phyloP scores from a whole-genome alignment of 805 yeast species.

The Lachancea sp. region DNA sequence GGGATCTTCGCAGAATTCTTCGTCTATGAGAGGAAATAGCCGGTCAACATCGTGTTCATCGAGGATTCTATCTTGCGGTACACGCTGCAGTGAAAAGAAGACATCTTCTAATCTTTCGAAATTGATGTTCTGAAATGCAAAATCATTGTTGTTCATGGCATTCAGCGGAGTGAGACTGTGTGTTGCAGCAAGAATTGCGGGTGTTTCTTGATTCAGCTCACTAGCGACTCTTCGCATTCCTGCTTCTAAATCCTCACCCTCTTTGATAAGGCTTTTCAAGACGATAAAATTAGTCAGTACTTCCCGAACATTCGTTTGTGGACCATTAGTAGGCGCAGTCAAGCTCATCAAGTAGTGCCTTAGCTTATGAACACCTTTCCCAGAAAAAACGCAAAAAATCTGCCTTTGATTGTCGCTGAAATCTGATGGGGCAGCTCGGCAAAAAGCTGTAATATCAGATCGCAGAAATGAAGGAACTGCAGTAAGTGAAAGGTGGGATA shows the following conservation, averaged over 20 bases:
- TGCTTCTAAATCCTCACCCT: slow-evolving; percentile 24
- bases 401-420: slow-evolving; percentile 80
- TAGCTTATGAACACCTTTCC: slow-evolving; percentile 74
- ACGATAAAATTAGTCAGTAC: slow-evolving; percentile 28
- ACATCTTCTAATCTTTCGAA: slow-evolving; percentile 28
- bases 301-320: slow-evolving; percentile 30
- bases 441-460: slow-evolving; percentile 74
- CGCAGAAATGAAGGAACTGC: slow-evolving; percentile 88
- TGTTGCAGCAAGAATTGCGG: slow-evolving; percentile 33
- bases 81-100: slow-evolving; percentile 20
- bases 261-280: slow-evolving; percentile 22
- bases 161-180: slow-evolving; percentile 27
- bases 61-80: slow-evolving; percentile 10
- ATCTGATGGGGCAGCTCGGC: slow-evolving; percentile 89
- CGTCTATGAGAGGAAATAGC: slow-evolving; percentile 23
- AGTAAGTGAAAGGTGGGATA: slow-evolving; percentile 86
- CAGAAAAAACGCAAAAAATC: slow-evolving; percentile 88
- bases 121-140: slow-evolving; percentile 28
- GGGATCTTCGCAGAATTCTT: slow-evolving; percentile 30
- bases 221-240: slow-evolving; percentile 26
- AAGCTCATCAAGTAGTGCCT: slow-evolving; percentile 57
- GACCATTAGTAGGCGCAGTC: slow-evolving; percentile 32
- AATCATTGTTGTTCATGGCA: slow-evolving; percentile 25
- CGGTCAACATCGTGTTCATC: slow-evolving; percentile 20
- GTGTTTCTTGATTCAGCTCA: slow-evolving; percentile 30